Evolutionary conservation across 2,329 filamentous ascomycete genomes (phyloP), one percentile per base, ranked within the genome.

Genomic region (Aureobasidium zeae): DNA sequence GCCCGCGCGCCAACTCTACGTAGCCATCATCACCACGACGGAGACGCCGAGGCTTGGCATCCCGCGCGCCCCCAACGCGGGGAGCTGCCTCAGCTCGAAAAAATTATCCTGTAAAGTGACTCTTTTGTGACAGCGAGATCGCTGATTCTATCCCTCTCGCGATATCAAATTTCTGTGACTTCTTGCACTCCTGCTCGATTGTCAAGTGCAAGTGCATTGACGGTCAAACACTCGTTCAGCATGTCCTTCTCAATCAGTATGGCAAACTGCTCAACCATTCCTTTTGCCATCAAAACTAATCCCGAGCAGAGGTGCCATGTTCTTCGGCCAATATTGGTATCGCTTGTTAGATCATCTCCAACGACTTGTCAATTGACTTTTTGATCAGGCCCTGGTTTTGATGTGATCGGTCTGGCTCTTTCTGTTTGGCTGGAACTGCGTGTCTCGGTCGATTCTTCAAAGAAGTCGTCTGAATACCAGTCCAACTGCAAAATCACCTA

Each of bases 331-430:
- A 96, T 71, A 95, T 96, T 60, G 89, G 72, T 69, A 60, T 47
- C 51, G 47, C 21, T 28, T 35, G 47, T 43, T 20, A 21, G 22
- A 10, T 25, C 2, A 29, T 37, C 20, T 9, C 17, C 13, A 15
- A 24, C 25, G 26, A 30, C 39, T 43, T 21, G 39, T 43, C 39
- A 34, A 33, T 43, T 43, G 39, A 43, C 39, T 43, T 32, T 15
- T 43, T 43, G 30, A 44, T n/a, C 49, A 64, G 63, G 86, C 54
- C 89, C 89, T 36, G 89, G 89, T 47, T 98, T 96, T 72, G 89
- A 98, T 71, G 89, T 95, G 56, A 94, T 96, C 62, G 86, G 91
- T 54, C 81, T 98, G 49, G 89, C 89, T 7, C 74, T 98, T 53
- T 94, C 87, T 52, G 80, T 95, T 63, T 94, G 89, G 69, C 83